Evolutionary conservation across 345 rosid genomes (phyloP), one percentile per base, ranked within the genome.

Genomic region (Eucalyptus lansdowneana): DNA sequence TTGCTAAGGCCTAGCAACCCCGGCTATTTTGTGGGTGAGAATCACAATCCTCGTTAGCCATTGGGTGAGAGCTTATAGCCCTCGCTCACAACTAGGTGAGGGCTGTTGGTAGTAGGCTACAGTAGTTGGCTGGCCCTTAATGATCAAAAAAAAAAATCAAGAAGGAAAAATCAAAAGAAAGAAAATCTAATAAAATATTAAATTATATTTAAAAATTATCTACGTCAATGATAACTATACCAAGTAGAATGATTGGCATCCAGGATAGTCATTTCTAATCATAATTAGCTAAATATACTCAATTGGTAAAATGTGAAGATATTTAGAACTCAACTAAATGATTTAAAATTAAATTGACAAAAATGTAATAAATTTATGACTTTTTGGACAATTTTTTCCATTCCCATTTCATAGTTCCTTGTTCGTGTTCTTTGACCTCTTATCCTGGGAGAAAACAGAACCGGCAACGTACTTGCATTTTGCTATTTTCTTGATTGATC

Each of bases 221-320:
- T 14, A 60, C 0, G 2, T 60, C 16, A 27, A 13, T 0, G 3
- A 25, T 1, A 5, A 29, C 4, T 0, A 7, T 27, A 4, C 7
- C 1, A 60, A 12, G 6, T 12, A 25, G 14, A 6, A 60, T 0
- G 4, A 13, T 1, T 6, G 6, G 4, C 15, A 60, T 60, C 8
- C 8, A 60, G 2, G 1, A 12, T 8, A 27, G 4, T 2, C 7
- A 60, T 60, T 58, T 58, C 1, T 13, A 4, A 22, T 11, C 4
- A 60, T 12, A 60, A 60, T 60, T 60, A 11, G 6, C 6, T 9
- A 22, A 3, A 56, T 56, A 11, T 8, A 58, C 14, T 24, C 29
- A 58, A 58, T 10, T 24, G 15, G 2, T 4, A 60, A 60, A 60
- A 27, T 4, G 4, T 60, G 31, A 60, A 60, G 7, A 27, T 27